These are phyloP conservation scores for Ogataea paraovalis DNA, from an alignment of 805 yeast genomes.

Conservation along the genomic window DNA sequence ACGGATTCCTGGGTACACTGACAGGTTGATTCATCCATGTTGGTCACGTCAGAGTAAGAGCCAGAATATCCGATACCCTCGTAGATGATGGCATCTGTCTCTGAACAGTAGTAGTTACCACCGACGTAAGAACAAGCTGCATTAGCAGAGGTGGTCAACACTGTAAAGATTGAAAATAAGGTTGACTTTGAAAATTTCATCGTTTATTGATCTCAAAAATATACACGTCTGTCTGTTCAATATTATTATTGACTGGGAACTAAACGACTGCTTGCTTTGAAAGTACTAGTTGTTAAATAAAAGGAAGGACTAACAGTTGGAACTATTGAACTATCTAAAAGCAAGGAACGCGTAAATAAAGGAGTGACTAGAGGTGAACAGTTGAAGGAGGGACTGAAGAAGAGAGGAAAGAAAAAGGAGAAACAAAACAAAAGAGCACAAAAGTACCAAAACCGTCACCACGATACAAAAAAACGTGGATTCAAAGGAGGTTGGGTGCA, in stretches of 20 bases:
- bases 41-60: conserved; percentile 65
- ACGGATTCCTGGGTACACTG: conserved; percentile 55
- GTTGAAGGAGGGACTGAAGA: neutral
- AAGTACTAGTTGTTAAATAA: no score
- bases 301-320: conserved; percentile 7
- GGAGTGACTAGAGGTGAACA: conserved; percentile 1
- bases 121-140: conserved; percentile 36
- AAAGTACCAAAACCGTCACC: neutral
- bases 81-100: conserved; percentile 53
- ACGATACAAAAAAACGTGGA: neutral
- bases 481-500: neutral
- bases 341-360: neutral
- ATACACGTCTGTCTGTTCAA: neutral
- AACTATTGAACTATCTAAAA: neutral
- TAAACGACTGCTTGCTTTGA: no score
- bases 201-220: neutral
- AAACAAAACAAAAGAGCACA: neutral
- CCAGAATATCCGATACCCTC: conserved; percentile 81
- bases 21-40: conserved; percentile 62
- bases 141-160: conserved; percentile 16
- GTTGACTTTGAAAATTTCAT: conserved; percentile 22
- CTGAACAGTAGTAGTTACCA: conserved; percentile 84
- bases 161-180: conserved; percentile 20
- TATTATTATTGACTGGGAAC: no score
- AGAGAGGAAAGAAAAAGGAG: neutral